Conservation (phyloP, 805 yeast genomes). For the Lipomyces oligophaga region DNA sequence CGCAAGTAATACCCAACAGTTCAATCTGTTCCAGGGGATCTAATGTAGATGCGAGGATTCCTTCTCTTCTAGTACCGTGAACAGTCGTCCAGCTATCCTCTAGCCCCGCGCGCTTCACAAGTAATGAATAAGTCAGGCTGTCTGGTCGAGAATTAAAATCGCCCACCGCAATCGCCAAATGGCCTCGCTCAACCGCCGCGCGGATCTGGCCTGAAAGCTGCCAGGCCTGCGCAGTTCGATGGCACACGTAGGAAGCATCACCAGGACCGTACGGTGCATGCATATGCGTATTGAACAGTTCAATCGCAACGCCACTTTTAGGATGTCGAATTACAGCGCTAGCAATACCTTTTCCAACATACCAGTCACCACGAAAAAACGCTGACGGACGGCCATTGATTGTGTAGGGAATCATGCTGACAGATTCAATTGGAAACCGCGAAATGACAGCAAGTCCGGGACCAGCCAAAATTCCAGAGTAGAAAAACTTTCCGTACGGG, state of each 20-base stretch:
- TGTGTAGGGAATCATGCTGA: slow-evolving; percentile 80
- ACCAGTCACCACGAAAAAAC: slow-evolving; percentile 93
- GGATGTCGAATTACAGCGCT: slow-evolving; percentile 60
- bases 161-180: slow-evolving; percentile 85
- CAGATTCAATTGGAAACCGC: slow-evolving; percentile 72
- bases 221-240: slow-evolving; percentile 95
- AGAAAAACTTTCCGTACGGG: slow-evolving; percentile 67
- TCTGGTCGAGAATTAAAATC: slow-evolving; percentile 89
- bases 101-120: slow-evolving; percentile 65
- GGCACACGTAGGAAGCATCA: slow-evolving; percentile 85
- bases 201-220: slow-evolving; percentile 70
- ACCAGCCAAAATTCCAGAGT: slow-evolving; percentile 76
- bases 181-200: slow-evolving; percentile 64
- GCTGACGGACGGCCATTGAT: slow-evolving; percentile 94
- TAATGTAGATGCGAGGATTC: slow-evolving; percentile 13
- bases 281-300: slow-evolving; percentile 84
- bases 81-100: slow-evolving; percentile 26
- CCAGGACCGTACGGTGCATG: slow-evolving; percentile 94
- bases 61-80: slow-evolving; percentile 11
- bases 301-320: slow-evolving; percentile 50
- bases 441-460: slow-evolving; percentile 89
- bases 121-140: slow-evolving; percentile 70
- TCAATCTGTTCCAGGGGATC: slow-evolving; percentile 52
- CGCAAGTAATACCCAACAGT: slow-evolving; percentile 84
- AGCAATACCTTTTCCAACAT: slow-evolving; percentile 86